These are phyloP conservation scores for Ustilago vetiveriae DNA, from an alignment of 1,284 basidiomycete genomes.

Conservation along the genomic window DNA sequence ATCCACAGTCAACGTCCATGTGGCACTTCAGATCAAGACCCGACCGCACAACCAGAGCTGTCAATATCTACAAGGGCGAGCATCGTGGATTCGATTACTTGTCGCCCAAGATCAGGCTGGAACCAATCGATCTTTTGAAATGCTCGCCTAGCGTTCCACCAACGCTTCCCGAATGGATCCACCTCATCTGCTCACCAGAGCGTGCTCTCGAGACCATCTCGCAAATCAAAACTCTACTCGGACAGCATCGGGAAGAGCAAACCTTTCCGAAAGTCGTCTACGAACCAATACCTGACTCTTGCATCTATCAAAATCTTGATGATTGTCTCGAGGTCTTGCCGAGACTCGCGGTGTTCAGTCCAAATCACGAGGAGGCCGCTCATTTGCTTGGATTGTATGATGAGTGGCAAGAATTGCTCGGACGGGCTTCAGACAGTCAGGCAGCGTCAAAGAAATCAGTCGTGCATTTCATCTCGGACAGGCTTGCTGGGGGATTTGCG, in stretches of 20 bases:
- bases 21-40: slow-evolving; percentile 78
- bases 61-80: slow-evolving; percentile 82
- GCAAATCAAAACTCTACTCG: slow-evolving; percentile 72
- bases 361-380: slow-evolving; percentile 70
- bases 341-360: slow-evolving; percentile 73
- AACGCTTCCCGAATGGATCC: slow-evolving; percentile 73
- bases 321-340: slow-evolving; percentile 75
- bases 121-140: slow-evolving; percentile 75
- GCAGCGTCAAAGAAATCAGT: neutral
- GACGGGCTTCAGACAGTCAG: neutral
- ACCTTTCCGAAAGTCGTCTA: slow-evolving; percentile 73
- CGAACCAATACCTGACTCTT: slow-evolving; percentile 79
- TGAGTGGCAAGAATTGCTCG: slow-evolving; percentile 20
- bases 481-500: slow-evolving; percentile 20
- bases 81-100: slow-evolving; percentile 81
- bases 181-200: slow-evolving; percentile 84
- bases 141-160: slow-evolving; percentile 70
- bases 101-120: slow-evolving; percentile 77
- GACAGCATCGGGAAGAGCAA: slow-evolving; percentile 69
- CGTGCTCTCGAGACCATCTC: slow-evolving; percentile 77
- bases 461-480: slow-evolving; percentile 19
- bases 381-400: slow-evolving; percentile 60
- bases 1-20: slow-evolving; percentile 69
- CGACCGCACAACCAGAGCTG: slow-evolving; percentile 76
- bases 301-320: slow-evolving; percentile 74